These are phyloP conservation scores for Penicillium paxilli DNA, from an alignment of 495 filamentous ascomycete species.

Conservation along the genomic window DNA sequence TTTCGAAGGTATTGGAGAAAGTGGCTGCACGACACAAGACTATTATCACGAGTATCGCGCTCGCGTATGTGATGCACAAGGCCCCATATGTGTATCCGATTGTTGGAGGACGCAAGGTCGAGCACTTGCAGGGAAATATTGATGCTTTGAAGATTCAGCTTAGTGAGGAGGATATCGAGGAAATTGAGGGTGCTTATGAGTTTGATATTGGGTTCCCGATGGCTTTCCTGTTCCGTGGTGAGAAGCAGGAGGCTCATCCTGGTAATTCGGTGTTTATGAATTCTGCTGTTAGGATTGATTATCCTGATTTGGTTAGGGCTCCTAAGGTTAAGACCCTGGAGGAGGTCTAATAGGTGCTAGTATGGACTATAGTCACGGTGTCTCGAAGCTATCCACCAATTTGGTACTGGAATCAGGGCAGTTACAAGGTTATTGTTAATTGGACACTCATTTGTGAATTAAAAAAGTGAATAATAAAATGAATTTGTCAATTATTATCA, in stretches of 20 bases:
- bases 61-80: conserved; percentile 75
- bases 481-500: no score
- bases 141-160: conserved; percentile 60
- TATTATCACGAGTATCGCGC: conserved; percentile 49
- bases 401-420: neutral
- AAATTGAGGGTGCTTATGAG: conserved; percentile 60
- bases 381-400: no score
- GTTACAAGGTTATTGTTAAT: no score
- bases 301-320: conserved; percentile 20
- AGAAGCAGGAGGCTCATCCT: conserved; percentile 21
- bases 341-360: neutral
- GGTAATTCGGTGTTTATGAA: conserved; percentile 15
- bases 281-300: conserved; percentile 21
- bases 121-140: conserved; percentile 68
- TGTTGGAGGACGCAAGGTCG: conserved; percentile 63
- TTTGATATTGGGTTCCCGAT: conserved; percentile 66
- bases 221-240: conserved; percentile 42
- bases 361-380: no score
- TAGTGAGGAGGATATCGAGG: conserved; percentile 58
- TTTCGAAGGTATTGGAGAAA: conserved; percentile 58
- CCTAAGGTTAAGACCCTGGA: conserved; percentile 19
- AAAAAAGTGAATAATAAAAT: no score
- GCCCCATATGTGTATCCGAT: conserved; percentile 77
- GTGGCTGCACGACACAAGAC: conserved; percentile 58
- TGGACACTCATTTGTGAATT: no score